Base-by-base conservation (phyloP, 306 rosid species). In the Lablab purpureus region DNA sequence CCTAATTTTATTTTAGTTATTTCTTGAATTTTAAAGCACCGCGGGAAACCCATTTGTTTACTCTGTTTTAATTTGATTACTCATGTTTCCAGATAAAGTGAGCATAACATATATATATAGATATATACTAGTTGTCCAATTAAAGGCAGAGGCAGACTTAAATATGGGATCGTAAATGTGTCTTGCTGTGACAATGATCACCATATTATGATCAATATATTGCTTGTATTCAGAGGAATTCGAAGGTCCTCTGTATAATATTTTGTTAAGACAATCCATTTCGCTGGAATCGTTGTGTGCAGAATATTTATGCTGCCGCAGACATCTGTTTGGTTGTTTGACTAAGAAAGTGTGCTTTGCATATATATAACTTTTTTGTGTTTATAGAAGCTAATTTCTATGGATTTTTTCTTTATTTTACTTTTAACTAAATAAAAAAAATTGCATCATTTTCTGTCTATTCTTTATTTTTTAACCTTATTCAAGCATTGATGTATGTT, bases 241-340 rank as follows among this genome's bases (percentile, higher is more conserved):
- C 15, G 78, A 81, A 46, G 25, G 63, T 30, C 59, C 74, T 73
- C 45, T 81, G 80, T 49, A 66, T 81, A 5, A 36, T 82, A 52
- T 77, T 80, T 82, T 75, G 77, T 70, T 75, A 62, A 75, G 86
- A 85, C 83, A 80, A 81, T 87, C 74, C 74, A 84, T 83, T 81
- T 77, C 41, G 83, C 79, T 88, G 83, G 86, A 85, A 92, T 88
- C 78, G 73, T 84, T 89, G 79, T 83, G 85, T 50, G 85, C 91
- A 87, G 90, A 90, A 88, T 86, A 83, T 32, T 32, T 6, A 32
- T 32, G 36, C 6, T 32, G 36, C 1, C 0, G 6, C 1, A 32
- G 7, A 32, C 36, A 32, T 32, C 36, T 6, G 36, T 32, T 32
- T 32, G 7, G 36, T 32, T 32, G 6, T 32, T 32, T 32, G 36